Base-by-base conservation (phyloP, 345 rosid genomes). In the Eucalyptus cladocalyx region DNA sequence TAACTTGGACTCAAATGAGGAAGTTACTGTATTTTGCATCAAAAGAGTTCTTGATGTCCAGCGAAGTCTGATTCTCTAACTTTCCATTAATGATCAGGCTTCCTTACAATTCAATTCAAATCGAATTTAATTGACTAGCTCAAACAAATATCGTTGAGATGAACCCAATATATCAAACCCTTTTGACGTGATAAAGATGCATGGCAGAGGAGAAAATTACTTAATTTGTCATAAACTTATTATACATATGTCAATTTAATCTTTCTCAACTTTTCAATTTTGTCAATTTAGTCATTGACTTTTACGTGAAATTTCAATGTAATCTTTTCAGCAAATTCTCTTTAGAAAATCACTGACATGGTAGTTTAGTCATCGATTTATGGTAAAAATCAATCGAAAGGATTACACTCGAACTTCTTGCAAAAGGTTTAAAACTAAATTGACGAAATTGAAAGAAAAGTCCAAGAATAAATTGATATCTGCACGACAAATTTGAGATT, bases 301-400 rank as follows among this genome's bases (percentile, higher is more conserved):
- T 76, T 21, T 11, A 76, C 2, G 0, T 37, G 9, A 37, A 21
- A 72, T 37, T 72, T 9, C 13, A 32, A 69, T 69, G 4, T 32
- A 69, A 10, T 69, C 15, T 19, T 72, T 19, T 2, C 0, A 0
- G 14, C 6, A 1, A 11, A 76, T 37, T 40, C 13, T 19, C 15
- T 1, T 3, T 4, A 6, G 16, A 76, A 34, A 40, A 21, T 3
- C 28, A 21, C 0, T 21, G 0, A 76, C 3, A 6, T 11, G 16
- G 1, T 14, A 7, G 15, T 76, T 13, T 11, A 40, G 6, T 40
- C 8, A 76, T 6, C 5, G 2, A 3, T 40, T 37, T 76, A 1
- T 14, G 0, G 2, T 12, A 2, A 37, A 69, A 34, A 8, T 18
- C 6, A 19, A 0, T 3, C 2, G 0, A 19, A 8, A 32, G 1